Evolutionary conservation across 2,329 filamentous ascomycete genomes (phyloP), one percentile per base, ranked within the genome.

Genomic region (Colletotrichum sp.): DNA sequence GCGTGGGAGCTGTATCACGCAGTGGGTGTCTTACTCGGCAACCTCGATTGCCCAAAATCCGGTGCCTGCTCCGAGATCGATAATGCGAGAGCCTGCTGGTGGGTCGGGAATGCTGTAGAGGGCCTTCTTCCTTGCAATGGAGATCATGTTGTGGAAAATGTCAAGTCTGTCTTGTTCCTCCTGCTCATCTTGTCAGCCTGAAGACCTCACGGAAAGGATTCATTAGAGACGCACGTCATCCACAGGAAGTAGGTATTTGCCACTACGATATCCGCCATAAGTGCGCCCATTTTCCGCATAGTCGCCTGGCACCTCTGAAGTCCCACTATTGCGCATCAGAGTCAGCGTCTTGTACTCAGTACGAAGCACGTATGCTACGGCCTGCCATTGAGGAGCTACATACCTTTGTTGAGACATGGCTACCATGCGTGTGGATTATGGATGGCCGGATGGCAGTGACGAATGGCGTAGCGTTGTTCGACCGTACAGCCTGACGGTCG

Each of bases 11-110:
- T 25, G 34, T 16, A 39, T 25, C 25, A 48, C 43, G 22, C 32
- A n/a, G 43, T 43, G 30, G 55, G 30, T 48, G 16, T 83, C 91
- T 86, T 87, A 95, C 90, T 94, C 93, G 77, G 94, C 94, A 85
- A 98, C 94, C 79, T 96, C 94, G 79, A 97, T 94, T 55, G 94
- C 92, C 96, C 96, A 98, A 76, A 98, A 96, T 52, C 95, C 96
- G 1, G 95, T 98, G 25, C 96, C 96, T 77, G 94, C 96, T 56
- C 96, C 96, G 70, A 98, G 82, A 80, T 94, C 92, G 56, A 94
- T 82, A 64, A 94, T 88, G 66, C 86, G 84, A 34, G 81, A 48
- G 43, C 43, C 81, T 78, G 71, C 68, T 71, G 32, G 79, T 74
- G 55, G 71, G 30, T 39, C 77, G 62, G 64, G 77, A 73, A 27